These are phyloP conservation scores for Trichoderma breve DNA, from an alignment of 2,329 filamentous ascomycete species.

Conservation along the genomic window DNA sequence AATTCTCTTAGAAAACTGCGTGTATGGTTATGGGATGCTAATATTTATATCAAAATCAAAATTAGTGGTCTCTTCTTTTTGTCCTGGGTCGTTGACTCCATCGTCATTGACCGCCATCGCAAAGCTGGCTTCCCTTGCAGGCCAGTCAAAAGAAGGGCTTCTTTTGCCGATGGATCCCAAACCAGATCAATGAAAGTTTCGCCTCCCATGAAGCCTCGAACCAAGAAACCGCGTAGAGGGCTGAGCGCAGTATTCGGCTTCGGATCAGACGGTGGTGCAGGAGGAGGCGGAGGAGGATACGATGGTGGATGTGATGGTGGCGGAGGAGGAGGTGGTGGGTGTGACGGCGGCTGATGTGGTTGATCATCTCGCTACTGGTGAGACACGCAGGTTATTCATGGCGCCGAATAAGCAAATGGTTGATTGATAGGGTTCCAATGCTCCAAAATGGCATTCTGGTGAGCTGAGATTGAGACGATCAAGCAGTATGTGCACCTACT, in stretches of 20 bases:
- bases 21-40: neutral
- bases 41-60: neutral
- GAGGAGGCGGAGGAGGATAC: neutral
- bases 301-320: neutral
- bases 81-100: conserved; percentile 41
- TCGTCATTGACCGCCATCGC: conserved; percentile 45
- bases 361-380: neutral
- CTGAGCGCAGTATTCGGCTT: neutral
- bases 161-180: neutral
- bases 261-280: neutral
- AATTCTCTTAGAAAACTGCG: neutral
- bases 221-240: neutral
- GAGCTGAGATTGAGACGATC: too few relatives aligned
- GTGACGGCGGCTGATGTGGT: neutral
- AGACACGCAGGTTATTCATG: neutral
- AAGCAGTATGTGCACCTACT: too few relatives aligned
- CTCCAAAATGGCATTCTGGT: neutral
- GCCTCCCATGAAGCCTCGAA: neutral
- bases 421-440: neutral
- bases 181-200: neutral
- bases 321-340: neutral
- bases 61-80: conserved; percentile 43
- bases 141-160: conserved; percentile 25
- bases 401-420: neutral
- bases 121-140: conserved; percentile 41